Base-by-base conservation (phyloP, 1,284 basidiomycete genomes). In the Papiliotrema laurentii region DNA sequence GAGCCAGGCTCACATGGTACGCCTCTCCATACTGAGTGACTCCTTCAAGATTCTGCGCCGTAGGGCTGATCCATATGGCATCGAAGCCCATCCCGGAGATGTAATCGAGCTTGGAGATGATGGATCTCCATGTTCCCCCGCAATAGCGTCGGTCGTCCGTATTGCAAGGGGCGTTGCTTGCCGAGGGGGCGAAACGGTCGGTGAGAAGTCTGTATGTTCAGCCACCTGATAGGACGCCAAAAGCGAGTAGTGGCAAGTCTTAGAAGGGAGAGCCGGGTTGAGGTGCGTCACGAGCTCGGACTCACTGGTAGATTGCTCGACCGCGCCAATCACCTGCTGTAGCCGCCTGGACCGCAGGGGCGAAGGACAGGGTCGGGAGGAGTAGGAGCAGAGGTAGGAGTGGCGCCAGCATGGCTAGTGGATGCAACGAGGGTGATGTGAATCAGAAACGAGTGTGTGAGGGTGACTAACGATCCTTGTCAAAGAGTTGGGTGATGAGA, bases 71-170 rank as follows among this genome's bases (percentile, higher is more conserved):
- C 67, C 65, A 86, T 76, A 79, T 51, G 18, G 85, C 84, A 44
- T 85, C 84, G 66, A 86, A 87, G 4, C 86, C 86, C 66, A 84
- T 81, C 52, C 79, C 74, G 54, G 86, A 81, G 49, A 87, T 82
- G 63, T 87, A 87, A 67, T 87, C 84, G 33, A 89, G 75, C 65
- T 85, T 84, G 50, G 78, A 75, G 44, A 78, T 78, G 60, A 86
- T 80, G 2, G 82, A 81, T 48, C 80, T 79, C 83, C 83, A 89
- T 5, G 79, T 85, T 5, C 86, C 85, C 21, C 85, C 84, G 57
- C 86, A 87, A 76, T 81, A 86, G 0, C 78, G 80, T 31, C 61
- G 49, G 26, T 53, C 54, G 21, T 48, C 55, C 16, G 79, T 75
- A 56, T 83, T 73, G 63, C 85, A 87, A n/a, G 73, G 66, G 16